Percentiles rank a stretch among this genome's conserved stretches.
phyloP scores from a whole-genome alignment of 768 basidiomycete genomes.

The Suillus luteus region DNA sequence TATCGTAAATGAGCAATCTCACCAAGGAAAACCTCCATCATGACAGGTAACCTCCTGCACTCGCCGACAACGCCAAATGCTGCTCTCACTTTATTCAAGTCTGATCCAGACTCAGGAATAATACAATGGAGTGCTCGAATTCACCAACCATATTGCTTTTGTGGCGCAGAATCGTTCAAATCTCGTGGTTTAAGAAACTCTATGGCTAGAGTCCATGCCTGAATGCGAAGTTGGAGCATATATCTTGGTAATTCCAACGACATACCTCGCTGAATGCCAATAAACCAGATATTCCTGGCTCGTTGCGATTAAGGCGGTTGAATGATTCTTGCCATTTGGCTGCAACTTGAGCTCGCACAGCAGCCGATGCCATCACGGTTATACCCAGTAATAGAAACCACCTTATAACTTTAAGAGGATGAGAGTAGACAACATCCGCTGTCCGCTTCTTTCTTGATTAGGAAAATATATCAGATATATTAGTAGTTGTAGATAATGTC shows the following conservation, averaged over 20 bases:
- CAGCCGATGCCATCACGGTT: constrained; percentile 54
- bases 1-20: constrained; percentile 21
- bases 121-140: constrained; percentile 7
- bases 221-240: constrained; percentile 7
- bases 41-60: constrained; percentile 58
- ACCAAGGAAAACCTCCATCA: constrained; percentile 77
- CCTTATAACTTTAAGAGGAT: no score
- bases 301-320: constrained; percentile 56
- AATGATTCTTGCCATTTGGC: constrained; percentile 76
- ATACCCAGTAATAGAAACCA: no score
- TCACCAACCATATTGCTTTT: constrained; percentile 31
- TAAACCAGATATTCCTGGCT: constrained; percentile 64
- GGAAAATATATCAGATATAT: no score
- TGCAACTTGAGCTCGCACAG: constrained; percentile 63
- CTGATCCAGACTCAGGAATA: constrained; percentile 30
- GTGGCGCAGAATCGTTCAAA: constrained; percentile 41
- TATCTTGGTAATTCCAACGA: not conserved
- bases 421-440: no score
- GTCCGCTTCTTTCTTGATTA: no score
- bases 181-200: constrained; percentile 58
- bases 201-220: constrained; percentile 65
- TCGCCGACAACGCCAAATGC: constrained; percentile 63
- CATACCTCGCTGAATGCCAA: constrained; percentile 63
- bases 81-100: constrained; percentile 49
- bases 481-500: no score